phyloP scores from a whole-genome alignment of 2,329 filamentous ascomycete species.

The Claviceps spartinae region DNA sequence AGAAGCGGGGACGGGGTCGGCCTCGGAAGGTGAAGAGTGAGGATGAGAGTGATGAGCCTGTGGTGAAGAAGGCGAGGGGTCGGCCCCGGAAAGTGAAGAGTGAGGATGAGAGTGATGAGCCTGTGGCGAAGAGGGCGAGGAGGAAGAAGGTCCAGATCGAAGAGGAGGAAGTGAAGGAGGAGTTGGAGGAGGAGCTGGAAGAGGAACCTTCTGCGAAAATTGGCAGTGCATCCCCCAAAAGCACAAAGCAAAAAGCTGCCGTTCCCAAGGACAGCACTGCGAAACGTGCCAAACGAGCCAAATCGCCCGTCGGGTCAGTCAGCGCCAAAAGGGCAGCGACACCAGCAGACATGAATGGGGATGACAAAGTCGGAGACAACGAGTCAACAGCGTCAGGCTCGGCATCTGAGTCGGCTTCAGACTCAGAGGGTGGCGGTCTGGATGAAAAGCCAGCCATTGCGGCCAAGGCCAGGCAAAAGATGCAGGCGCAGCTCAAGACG shows the following conservation, averaged over 20 bases:
- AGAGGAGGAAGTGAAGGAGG: conserved; percentile 36
- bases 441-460: conserved; percentile 56
- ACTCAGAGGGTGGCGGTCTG: conserved; percentile 33
- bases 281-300: not conserved
- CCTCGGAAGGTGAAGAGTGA: conserved; percentile 19
- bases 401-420: conserved; percentile 21
- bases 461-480: conserved; percentile 64
- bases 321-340: conserved; percentile 7
- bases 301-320: not conserved
- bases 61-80: conserved; percentile 39
- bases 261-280: conserved; percentile 14
- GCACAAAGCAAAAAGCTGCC: conserved; percentile 10
- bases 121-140: conserved; percentile 44
- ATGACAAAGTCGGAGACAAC: conserved; percentile 13
- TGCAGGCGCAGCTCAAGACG: conserved; percentile 61
- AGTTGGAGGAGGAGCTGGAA: not conserved
- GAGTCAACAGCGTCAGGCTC: conserved; percentile 1
- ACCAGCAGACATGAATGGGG: conserved; percentile 15
- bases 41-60: conserved; percentile 45
- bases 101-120: conserved; percentile 42
- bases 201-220: not conserved
- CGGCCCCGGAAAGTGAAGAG: conserved; percentile 21
- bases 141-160: conserved; percentile 33
- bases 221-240: not conserved
- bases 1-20: conserved; percentile 34